Conservation (phyloP, 2,329 filamentous ascomycete species). For the Fusarium coicis region DNA sequence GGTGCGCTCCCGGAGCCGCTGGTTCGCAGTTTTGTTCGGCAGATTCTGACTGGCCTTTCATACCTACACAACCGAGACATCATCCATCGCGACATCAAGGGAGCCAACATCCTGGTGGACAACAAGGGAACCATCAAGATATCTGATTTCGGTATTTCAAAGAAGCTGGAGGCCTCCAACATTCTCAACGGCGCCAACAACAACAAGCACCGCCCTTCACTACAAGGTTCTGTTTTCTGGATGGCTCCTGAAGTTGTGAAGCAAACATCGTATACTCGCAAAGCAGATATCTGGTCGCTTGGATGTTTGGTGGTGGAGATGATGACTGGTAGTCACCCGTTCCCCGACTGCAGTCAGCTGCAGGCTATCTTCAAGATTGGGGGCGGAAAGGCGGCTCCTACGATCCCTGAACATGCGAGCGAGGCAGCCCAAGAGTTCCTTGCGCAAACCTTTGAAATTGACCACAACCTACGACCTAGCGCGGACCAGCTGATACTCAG, state of each 20-base stretch:
- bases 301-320: constrained; percentile 98
- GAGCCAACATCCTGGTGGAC: constrained; percentile 97
- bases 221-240: constrained; percentile 99
- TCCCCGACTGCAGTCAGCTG: constrained; percentile 95
- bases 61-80: constrained; percentile 96
- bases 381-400: constrained; percentile 85
- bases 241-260: constrained; percentile 99
- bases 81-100: constrained; percentile 99
- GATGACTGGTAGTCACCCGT: constrained; percentile 97
- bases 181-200: constrained; percentile 77
- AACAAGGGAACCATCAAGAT: constrained; percentile 99
- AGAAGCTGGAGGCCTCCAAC: constrained; percentile 93
- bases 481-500: constrained; percentile 90
- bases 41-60: constrained; percentile 91
- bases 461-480: constrained; percentile 90
- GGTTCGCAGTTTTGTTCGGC: constrained; percentile 94
- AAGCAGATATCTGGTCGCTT: constrained; percentile 98
- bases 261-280: constrained; percentile 96
- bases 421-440: constrained; percentile 87
- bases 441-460: constrained; percentile 91
- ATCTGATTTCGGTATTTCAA: constrained; percentile 98
- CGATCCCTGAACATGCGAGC: constrained; percentile 87
- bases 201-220: constrained; percentile 77
- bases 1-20: constrained; percentile 93
- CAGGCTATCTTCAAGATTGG: constrained; percentile 99